Percentiles rank a stretch among this genome's conserved stretches.
These are phyloP conservation scores for Dinochytrium kinnereticum DNA, from an alignment of 371 early-diverging fungal genomes.

Conservation along the genomic window DNA sequence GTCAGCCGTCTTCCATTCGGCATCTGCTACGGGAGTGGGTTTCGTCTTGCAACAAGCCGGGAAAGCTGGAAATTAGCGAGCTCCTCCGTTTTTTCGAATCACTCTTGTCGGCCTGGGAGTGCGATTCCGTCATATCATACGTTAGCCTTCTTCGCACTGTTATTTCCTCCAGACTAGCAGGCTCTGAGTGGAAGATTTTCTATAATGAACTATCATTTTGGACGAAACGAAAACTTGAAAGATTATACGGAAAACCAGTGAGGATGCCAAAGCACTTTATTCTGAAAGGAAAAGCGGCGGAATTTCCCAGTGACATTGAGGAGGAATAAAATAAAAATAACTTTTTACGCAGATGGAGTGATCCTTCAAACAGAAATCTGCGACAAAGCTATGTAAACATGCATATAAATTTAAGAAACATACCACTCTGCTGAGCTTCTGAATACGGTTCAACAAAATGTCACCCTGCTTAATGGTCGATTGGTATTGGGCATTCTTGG, in stretches of 20 bases:
- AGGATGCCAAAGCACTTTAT: neutral
- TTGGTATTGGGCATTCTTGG: conserved; percentile 97
- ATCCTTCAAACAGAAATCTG: conserved; percentile 3
- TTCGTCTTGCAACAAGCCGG: neutral
- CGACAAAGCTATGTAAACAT: neutral
- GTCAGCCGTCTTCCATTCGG: neutral
- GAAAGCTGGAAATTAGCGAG: neutral
- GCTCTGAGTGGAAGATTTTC: neutral
- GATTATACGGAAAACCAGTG: neutral
- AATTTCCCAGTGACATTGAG: neutral
- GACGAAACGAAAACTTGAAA: neutral
- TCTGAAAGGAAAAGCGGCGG: neutral
- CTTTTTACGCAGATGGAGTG: neutral
- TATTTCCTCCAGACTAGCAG: neutral
- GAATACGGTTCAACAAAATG: conserved; percentile 90
- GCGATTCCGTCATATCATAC: neutral
- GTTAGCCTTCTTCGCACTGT: neutral
- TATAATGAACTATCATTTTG: neutral
- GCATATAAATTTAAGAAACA: neutral
- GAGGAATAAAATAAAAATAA: too few relatives aligned
- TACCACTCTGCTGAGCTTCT: conserved; percentile 90
- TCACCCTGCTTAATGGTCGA: conserved; percentile 96
- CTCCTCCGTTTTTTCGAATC: neutral
- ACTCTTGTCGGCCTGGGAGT: neutral
- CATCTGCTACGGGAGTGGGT: neutral